A percentile compares a stretch with the other conserved stretches of the same genome.
phyloP scores from a whole-genome alignment of 1,139 yeast genomes.

The Pneumocystis murina region DNA sequence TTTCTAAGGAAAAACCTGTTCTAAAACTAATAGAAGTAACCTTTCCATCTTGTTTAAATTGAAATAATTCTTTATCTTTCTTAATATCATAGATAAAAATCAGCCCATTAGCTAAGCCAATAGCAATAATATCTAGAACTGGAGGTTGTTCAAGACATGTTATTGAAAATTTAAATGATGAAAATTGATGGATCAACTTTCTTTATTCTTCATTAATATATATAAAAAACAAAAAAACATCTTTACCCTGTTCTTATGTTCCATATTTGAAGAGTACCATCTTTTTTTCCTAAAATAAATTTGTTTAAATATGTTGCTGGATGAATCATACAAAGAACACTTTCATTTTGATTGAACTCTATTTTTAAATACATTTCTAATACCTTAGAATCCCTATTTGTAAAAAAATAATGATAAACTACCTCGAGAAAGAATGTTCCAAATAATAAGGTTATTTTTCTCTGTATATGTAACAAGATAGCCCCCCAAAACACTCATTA shows the following conservation, averaged over 20 bases:
- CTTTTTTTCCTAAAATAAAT: constrained; percentile 41
- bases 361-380: constrained; percentile 55
- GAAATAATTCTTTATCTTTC: constrained; percentile 45
- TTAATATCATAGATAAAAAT: constrained; percentile 53
- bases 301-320: constrained; percentile 90
- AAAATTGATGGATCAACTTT: constrained; percentile 47
- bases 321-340: constrained; percentile 60
- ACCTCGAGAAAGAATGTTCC: constrained; percentile 36
- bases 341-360: constrained; percentile 43
- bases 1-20: constrained; percentile 19
- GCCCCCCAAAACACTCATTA: constrained; percentile 61
- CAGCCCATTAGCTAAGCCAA: constrained; percentile 61
- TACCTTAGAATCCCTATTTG: constrained; percentile 30
- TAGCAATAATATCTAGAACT: constrained; percentile 64
- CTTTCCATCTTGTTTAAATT: constrained; percentile 43
- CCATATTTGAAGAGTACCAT: constrained; percentile 18
- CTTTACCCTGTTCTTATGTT: constrained; percentile 23
- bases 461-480: constrained; percentile 47
- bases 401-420: constrained; percentile 20
- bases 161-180: constrained; percentile 29
- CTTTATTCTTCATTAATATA: constrained; percentile 68
- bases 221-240: constrained; percentile 36
- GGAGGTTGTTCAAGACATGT: constrained; percentile 71
- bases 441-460: constrained; percentile 31
- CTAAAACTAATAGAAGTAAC: constrained; percentile 71